phyloP scores from a whole-genome alignment of 2,329 filamentous ascomycete species.

The Macrophomina tecta region DNA sequence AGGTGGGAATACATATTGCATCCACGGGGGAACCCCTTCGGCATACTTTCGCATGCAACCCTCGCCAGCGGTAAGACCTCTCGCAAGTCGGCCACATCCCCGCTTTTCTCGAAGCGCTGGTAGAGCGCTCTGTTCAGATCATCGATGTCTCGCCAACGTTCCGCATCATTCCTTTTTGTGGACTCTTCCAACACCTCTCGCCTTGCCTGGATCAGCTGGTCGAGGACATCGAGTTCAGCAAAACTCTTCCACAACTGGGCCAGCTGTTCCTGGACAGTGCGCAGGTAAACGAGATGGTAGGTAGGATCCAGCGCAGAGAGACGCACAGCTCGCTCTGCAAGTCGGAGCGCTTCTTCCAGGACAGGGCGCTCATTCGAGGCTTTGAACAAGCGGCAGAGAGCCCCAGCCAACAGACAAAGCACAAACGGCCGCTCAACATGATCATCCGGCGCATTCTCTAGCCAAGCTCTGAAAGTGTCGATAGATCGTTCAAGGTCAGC shows the following conservation, averaged over 20 bases:
- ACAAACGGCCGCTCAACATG: constrained; percentile 7
- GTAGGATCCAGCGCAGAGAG: constrained; percentile 6
- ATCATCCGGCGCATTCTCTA: not conserved
- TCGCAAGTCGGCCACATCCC: not conserved
- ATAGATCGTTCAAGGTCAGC: constrained; percentile 4
- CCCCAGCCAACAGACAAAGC: not conserved
- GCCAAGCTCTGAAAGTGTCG: not conserved
- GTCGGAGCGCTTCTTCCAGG: constrained; percentile 19
- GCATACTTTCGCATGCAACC: not conserved
- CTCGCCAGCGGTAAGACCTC: constrained; percentile 5
- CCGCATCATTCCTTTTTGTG: not conserved
- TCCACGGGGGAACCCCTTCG: not conserved
- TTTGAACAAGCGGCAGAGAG: not conserved
- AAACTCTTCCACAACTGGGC: not conserved
- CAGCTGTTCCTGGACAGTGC: constrained; percentile 2
- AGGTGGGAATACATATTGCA: constrained; percentile 1
- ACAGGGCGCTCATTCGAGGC: not conserved
- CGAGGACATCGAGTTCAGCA: not conserved
- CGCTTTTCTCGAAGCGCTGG: not conserved
- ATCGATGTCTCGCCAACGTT: not conserved
- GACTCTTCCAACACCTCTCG: constrained; percentile 3
- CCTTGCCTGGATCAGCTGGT: not conserved
- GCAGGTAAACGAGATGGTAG: not conserved
- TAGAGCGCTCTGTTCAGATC: not conserved
- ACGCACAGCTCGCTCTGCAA: constrained; percentile 7